Evolutionary conservation across 2,329 filamentous ascomycete genomes (phyloP), one percentile per base, ranked within the genome.

Genomic region (Lasiodiplodia sp.): DNA sequence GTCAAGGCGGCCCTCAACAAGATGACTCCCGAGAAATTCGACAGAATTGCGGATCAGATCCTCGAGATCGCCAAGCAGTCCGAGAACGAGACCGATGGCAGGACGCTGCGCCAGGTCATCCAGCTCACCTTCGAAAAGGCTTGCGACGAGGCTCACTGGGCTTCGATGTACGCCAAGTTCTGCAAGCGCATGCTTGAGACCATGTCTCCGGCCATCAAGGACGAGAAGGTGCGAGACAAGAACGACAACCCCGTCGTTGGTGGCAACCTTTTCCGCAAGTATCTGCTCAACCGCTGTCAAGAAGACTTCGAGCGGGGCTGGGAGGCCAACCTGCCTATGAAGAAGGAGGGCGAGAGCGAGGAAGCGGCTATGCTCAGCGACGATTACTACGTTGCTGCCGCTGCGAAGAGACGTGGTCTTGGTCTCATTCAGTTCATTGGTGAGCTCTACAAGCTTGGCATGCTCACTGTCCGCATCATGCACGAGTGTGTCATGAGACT

Each of bases 11-110:
- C 92, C 70, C 86, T 99, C 76, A 99, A 99, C 89, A 99, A 99
- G 91, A 98, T 99, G 96, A 98, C 96, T 0, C 96, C 96, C 0
- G 96, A 99, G 83, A 99, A 98, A 78, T 99, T 99, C 76, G 94
- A 97, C 79, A 94, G 91, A 83, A 97, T 99, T 73, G 89, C 96
- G 7, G 92, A 94, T 71, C 94, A 97, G 80, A 97, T 99, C 71
- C 87, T 99, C 37, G 86, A 89, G 66, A 99, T 99, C 78, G 94
- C 95, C 34, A 92, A 89, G 25, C 96, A 99, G 80, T 98, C 95
- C 66, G 97, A 97, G 87, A 92, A 97, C 75, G 96, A 99, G 83
- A 88, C 88, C 25, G 96, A 99, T 76, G 96, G 96, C 55, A 92
- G 95, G 69, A 98, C 96, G 8, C 87, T 99, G 63, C 92, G 96